Evolutionary conservation across 208 protist species (phyloP).

Genomic region (Wallacemonas sp.): DNA sequence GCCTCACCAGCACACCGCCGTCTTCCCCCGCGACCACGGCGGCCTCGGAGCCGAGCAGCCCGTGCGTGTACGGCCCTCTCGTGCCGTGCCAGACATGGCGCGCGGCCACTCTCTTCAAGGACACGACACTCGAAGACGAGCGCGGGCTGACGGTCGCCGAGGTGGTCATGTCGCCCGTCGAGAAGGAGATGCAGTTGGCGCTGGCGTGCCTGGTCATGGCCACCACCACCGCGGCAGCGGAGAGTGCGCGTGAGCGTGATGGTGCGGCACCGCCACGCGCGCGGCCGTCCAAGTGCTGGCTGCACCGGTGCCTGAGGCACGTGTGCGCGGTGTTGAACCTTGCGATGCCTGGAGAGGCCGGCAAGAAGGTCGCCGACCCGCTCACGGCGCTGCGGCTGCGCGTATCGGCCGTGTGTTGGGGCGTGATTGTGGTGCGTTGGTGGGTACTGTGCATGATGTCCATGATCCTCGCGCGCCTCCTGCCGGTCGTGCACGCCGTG

Average conservation of each 20-base stretch:
- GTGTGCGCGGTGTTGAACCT: not conserved
- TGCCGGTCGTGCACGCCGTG: not conserved
- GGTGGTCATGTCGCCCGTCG: not conserved
- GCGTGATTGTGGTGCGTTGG: constrained; percentile 17
- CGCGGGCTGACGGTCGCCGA: not conserved
- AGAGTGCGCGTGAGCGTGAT: not conserved
- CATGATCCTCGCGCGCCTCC: constrained; percentile 45
- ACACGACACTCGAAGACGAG: constrained; percentile 2
- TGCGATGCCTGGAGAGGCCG: not conserved
- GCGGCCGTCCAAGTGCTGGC: not conserved
- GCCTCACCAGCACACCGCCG: no score
- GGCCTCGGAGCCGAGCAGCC: no score
- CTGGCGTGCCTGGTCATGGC: constrained; percentile 38
- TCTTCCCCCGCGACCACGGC: no score
- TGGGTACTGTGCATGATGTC: constrained; percentile 40
- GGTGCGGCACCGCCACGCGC: not conserved
- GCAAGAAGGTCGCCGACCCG: not conserved
- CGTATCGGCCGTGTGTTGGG: constrained; percentile 11
- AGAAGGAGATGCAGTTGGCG: constrained; percentile 41
- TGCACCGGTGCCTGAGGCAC: not conserved
- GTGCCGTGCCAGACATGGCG: not conserved
- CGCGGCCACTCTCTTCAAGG: not conserved
- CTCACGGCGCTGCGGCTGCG: not conserved
- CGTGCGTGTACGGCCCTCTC: constrained; percentile 1
- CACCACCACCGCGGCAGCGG: not conserved